A percentile compares a stretch with the other conserved stretches of the same genome.
Evolutionary conservation across 2,329 filamentous ascomycete genomes (phyloP).

Genomic region (Polychaeton citri): DNA sequence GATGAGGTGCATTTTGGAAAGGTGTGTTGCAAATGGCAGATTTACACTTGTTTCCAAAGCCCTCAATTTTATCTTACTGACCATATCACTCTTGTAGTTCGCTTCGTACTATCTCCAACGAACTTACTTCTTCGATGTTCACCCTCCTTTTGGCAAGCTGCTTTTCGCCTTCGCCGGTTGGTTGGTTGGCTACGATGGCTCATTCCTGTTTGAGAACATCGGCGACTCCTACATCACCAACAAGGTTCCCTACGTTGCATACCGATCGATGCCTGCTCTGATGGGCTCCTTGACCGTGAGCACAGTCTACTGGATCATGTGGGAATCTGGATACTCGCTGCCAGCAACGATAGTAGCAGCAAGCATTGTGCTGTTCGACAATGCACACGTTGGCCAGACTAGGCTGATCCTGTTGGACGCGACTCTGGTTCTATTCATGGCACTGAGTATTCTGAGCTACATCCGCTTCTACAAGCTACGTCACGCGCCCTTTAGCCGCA

Average conservation of each 20-base stretch:
- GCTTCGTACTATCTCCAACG: slow-evolving; percentile 74
- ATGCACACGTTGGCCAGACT: slow-evolving; percentile 94
- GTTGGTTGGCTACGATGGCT: slow-evolving; percentile 92
- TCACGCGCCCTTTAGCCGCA: slow-evolving; percentile 76
- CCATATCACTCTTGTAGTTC: slow-evolving; percentile 24
- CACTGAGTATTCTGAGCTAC: slow-evolving; percentile 83
- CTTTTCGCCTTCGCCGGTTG: slow-evolving; percentile 94
- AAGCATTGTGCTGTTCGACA: slow-evolving; percentile 82
- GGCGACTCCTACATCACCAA: slow-evolving; percentile 96
- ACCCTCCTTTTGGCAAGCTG: slow-evolving; percentile 95
- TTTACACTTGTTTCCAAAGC: not conserved
- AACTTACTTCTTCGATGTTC: slow-evolving; percentile 99
- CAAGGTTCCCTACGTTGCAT: slow-evolving; percentile 94
- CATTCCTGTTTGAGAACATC: slow-evolving; percentile 98
- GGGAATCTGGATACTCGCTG: slow-evolving; percentile 95
- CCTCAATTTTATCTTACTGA: not conserved
- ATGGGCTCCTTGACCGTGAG: slow-evolving; percentile 87
- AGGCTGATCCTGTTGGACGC: slow-evolving; percentile 89
- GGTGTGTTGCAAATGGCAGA: slow-evolving; percentile 55
- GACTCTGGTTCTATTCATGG: slow-evolving; percentile 90
- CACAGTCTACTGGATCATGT: slow-evolving; percentile 96
- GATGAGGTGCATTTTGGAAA: slow-evolving; percentile 99
- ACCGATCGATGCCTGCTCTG: slow-evolving; percentile 81
- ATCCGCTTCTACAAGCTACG: slow-evolving; percentile 96
- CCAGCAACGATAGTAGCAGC: slow-evolving; percentile 82